These are phyloP conservation scores for Hypomontagnella monticulosa DNA, from an alignment of 495 filamentous ascomycete species.

Conservation along the genomic window DNA sequence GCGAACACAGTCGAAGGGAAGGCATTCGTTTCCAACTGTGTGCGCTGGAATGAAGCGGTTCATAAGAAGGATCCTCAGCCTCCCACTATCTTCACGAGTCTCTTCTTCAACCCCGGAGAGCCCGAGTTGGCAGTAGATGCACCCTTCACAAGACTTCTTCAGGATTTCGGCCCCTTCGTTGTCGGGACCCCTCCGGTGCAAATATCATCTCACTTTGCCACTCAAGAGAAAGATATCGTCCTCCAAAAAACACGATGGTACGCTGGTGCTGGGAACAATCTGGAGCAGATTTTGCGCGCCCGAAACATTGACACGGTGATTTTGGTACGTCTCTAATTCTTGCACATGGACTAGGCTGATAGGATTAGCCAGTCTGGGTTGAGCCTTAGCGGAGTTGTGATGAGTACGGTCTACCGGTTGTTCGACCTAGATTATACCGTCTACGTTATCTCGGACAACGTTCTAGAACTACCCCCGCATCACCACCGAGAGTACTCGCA, in stretches of 20 bases:
- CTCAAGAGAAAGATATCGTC: slow-evolving; percentile 50
- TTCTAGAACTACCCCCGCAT: slow-evolving; percentile 53
- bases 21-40: slow-evolving; percentile 41
- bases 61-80: slow-evolving; percentile 48
- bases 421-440: slow-evolving; percentile 58
- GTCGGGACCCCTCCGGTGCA: slow-evolving; percentile 31
- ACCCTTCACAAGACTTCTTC: slow-evolving; percentile 48
- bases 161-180: slow-evolving; percentile 37
- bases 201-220: slow-evolving; percentile 47
- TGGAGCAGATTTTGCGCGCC: slow-evolving; percentile 56
- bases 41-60: slow-evolving; percentile 53
- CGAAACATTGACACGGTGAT: slow-evolving; percentile 56
- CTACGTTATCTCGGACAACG: slow-evolving; percentile 56
- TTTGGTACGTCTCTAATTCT: slow-evolving; percentile 43
- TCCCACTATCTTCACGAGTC: slow-evolving; percentile 54
- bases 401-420: slow-evolving; percentile 55
- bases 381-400: slow-evolving; percentile 54
- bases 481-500: slow-evolving; percentile 37
- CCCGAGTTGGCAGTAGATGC: slow-evolving; percentile 47
- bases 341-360: neutral
- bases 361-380: slow-evolving; percentile 50
- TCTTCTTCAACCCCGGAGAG: slow-evolving; percentile 47
- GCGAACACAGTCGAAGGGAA: slow-evolving; percentile 46
- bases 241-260: slow-evolving; percentile 57
- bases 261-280: slow-evolving; percentile 50